Conservation (phyloP, 768 basidiomycete species). For the Kondoa malvinella region DNA sequence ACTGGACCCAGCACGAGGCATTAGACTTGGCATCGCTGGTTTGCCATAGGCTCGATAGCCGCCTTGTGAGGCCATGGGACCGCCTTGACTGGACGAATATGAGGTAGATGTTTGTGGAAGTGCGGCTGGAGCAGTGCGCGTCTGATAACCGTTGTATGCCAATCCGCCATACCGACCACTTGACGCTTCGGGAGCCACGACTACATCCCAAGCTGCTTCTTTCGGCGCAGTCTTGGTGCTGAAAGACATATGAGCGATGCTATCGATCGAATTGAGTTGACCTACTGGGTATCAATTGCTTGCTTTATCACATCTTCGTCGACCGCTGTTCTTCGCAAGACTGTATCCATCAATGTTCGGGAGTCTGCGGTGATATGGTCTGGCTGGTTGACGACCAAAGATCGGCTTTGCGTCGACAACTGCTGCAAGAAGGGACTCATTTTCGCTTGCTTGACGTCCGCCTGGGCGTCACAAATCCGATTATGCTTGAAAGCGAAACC, state of each 20-base stretch:
- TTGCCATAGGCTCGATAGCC: background rate
- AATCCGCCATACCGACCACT: background rate
- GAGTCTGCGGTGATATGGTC: background rate
- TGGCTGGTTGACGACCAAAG: background rate
- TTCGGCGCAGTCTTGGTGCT: background rate
- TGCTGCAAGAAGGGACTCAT: conserved; percentile 4
- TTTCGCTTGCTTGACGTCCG: background rate
- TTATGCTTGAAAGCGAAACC: conserved; percentile 1
- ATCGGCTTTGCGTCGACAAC: conserved; percentile 12
- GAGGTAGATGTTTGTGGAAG: background rate
- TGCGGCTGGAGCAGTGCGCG: background rate
- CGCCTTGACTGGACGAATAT: background rate
- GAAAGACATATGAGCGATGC: background rate
- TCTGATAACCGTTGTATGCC: background rate
- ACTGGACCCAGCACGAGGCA: background rate
- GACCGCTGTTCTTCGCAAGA: background rate
- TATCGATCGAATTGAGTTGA: background rate
- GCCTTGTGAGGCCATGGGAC: background rate
- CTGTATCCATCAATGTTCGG: background rate
- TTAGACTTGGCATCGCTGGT: background rate
- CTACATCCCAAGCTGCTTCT: background rate
- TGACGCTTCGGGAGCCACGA: background rate
- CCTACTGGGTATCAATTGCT: conserved; percentile 6
- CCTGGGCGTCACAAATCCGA: background rate
- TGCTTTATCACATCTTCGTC: conserved; percentile 1